A percentile compares a stretch with the other conserved stretches of the same genome.
Conservation (phyloP, 306 rosid species). For the Urtica urens region DNA sequence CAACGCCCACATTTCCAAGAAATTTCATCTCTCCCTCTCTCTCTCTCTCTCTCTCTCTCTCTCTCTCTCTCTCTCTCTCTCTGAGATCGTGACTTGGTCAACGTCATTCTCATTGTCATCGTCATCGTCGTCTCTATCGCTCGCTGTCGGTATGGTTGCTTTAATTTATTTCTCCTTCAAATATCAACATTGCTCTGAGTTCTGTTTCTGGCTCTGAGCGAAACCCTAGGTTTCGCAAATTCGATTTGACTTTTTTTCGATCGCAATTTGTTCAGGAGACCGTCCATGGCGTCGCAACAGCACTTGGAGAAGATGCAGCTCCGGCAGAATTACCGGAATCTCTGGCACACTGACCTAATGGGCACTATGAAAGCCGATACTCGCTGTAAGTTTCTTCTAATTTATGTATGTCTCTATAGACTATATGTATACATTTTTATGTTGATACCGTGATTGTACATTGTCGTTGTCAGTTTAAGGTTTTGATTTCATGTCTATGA, state of each 20-base stretch:
- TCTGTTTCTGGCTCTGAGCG: not conserved
- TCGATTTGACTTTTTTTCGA: not conserved
- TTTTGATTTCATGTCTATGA: not conserved
- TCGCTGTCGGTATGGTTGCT: too few relatives aligned
- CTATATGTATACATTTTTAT: not conserved
- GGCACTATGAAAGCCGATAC: slow-evolving; percentile 52
- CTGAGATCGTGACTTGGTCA: not conserved
- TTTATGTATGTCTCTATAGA: not conserved
- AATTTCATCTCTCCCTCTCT: too few relatives aligned
- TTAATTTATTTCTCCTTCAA: too few relatives aligned
- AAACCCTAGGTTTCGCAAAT: slow-evolving; percentile 1
- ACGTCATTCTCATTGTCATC: not conserved
- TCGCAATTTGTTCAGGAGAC: not conserved
- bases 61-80: not conserved
- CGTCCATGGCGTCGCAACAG: slow-evolving; percentile 50
- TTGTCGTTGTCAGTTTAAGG: not conserved
- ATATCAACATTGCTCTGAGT: not conserved
- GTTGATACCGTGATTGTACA: not conserved
- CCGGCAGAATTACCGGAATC: slow-evolving; percentile 66
- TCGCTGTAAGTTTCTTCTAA: slow-evolving; percentile 29
- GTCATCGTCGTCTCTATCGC: too few relatives aligned
- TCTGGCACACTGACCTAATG: slow-evolving; percentile 75
- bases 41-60: not conserved
- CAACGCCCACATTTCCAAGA: too few relatives aligned
- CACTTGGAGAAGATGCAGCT: slow-evolving; percentile 69